phyloP scores from a whole-genome alignment of 495 filamentous ascomycete genomes.

The Penicillium cinerascens region DNA sequence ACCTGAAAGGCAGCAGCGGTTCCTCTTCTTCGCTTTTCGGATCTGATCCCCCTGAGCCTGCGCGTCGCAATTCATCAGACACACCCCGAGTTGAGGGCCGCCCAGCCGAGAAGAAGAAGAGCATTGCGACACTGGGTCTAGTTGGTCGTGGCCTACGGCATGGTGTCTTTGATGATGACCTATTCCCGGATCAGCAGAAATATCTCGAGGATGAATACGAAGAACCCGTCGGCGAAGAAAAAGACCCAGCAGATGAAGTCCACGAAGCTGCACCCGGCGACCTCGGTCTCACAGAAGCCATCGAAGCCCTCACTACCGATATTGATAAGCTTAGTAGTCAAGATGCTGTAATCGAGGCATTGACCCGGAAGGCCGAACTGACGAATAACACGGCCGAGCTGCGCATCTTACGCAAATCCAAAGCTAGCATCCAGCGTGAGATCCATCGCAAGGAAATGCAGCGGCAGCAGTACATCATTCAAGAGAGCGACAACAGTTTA shows the following conservation, averaged over 20 bases:
- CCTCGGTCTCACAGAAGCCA: constrained; percentile 88
- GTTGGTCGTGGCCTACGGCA: constrained; percentile 75
- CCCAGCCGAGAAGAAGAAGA: constrained; percentile 64
- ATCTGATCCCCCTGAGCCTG: constrained; percentile 46
- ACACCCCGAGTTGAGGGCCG: constrained; percentile 35
- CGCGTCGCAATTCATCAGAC: constrained; percentile 58
- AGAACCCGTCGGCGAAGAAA: constrained; percentile 61
- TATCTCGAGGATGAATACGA: constrained; percentile 83
- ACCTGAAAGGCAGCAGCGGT: constrained; percentile 55
- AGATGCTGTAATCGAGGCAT: constrained; percentile 84
- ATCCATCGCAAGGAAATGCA: constrained; percentile 93
- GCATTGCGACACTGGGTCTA: constrained; percentile 84
- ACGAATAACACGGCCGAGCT: constrained; percentile 95
- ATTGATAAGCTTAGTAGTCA: constrained; percentile 87
- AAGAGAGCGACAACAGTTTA: constrained; percentile 96
- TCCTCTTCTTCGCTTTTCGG: constrained; percentile 34
- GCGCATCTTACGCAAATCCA: constrained; percentile 89
- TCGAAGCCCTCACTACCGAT: constrained; percentile 75
- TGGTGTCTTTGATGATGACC: constrained; percentile 91
- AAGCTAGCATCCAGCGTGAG: constrained; percentile 86
- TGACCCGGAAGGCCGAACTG: constrained; percentile 90
- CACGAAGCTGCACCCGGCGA: constrained; percentile 96
- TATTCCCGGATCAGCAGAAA: constrained; percentile 87
- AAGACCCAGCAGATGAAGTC: constrained; percentile 73
- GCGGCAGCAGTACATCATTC: constrained; percentile 92